Evolutionary conservation across 1,284 basidiomycete species (phyloP), one percentile per base, ranked within the genome.

Genomic region (Leccinum discolor): DNA sequence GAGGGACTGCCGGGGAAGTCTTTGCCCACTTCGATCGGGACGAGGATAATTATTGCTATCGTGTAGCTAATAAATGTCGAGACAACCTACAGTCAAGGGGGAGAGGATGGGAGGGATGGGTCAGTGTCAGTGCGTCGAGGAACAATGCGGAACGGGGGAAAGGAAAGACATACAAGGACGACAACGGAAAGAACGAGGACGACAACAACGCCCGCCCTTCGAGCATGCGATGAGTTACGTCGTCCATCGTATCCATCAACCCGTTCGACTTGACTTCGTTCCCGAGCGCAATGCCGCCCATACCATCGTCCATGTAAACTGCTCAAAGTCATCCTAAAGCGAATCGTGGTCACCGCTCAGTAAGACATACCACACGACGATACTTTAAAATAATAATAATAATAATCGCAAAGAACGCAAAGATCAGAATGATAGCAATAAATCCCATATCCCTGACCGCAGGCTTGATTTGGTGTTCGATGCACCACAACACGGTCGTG

Each of bases 281-380:
- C 60, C 97, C 98, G 3, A 99, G 87, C 0, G 96, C 95, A 62
- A 99, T 97, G 42, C 98, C 97, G 18, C 98, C 97, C 97, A 99
- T 99, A 97, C 95, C 68, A 98, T 96, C 1, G 92, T 92, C 35
- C 35, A 35, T 35, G 35, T 35, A 35, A 35, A 35, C 35, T 35
- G 92, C 74, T 96, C 95, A 78, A 98, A 98, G 79, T 98, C 95
- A 72, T 96, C 94, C 94, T 95, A 75, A 29, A 14, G 42, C 10
- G 21, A 52, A 52, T 52, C 50, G 21, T 21, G n/a, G n/a, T 52
- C 21, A n/a, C n/a, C 50, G 21, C 50, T 52, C 50, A 23, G 50
- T 44, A 44, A 44, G 21, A 52, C 50, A 52, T 44, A 42, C 40
- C 40, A 42, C 40, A 42, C 14, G 47, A 11, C 59, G 12, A 44